These are phyloP conservation scores for Paulownia fortunei DNA, from an alignment of 257 asterid genomes.

Conservation along the genomic window DNA sequence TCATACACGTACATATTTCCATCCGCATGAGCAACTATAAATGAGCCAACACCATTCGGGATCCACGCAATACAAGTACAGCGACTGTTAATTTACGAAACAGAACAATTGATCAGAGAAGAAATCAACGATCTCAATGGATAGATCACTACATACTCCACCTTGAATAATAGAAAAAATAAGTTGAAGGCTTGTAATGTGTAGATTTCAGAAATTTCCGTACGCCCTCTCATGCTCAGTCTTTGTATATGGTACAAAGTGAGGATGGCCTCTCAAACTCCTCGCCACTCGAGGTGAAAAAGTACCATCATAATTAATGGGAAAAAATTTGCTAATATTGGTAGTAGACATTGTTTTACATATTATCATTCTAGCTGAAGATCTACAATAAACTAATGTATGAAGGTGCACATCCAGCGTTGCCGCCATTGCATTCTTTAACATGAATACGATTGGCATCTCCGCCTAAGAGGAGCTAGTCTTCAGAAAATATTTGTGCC, in stretches of 20 bases:
- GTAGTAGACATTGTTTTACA: neutral
- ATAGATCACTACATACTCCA: neutral
- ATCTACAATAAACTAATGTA: neutral
- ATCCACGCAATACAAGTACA: conserved; percentile 94
- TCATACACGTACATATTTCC: conserved; percentile 90
- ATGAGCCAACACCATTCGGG: conserved; percentile 90
- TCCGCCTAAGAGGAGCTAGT: too few species aligned
- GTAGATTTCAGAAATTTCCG: neutral
- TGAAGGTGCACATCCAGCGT: too few species aligned
- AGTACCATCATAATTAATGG: too few species aligned
- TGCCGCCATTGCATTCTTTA: too few species aligned
- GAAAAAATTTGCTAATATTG: neutral
- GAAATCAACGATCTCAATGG: neutral
- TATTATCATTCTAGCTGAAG: neutral
- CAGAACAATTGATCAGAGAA: conserved; percentile 6
- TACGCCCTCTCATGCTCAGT: neutral
- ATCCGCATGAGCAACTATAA: conserved; percentile 90
- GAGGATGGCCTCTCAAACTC: too few species aligned
- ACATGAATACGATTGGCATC: too few species aligned
- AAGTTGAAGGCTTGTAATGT: neutral
- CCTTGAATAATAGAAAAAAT: too few species aligned
- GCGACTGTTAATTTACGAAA: conserved; percentile 69
- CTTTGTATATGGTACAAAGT: neutral
- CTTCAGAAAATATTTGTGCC: too few species aligned
- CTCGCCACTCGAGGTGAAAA: too few species aligned